Evolutionary conservation across 2,329 filamentous ascomycete genomes (phyloP).

Genomic region (Trematosphaeria pertusa): DNA sequence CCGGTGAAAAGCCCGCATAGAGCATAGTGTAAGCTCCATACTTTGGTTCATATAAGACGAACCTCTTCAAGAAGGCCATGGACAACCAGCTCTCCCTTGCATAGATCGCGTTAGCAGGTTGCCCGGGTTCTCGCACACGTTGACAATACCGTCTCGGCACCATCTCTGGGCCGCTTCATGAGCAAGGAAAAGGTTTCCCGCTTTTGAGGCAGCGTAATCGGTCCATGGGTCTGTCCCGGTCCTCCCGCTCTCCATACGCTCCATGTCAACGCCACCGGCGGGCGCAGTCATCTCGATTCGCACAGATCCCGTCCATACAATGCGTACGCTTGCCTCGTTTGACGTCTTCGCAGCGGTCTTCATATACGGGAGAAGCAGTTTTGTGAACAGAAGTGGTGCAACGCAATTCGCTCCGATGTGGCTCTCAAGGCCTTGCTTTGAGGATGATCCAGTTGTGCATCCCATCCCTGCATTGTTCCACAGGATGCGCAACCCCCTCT

Average conservation of each 20-base stretch:
- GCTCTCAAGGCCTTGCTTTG: constrained; percentile 18
- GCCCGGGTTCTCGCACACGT: constrained; percentile 46
- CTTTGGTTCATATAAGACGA: constrained; percentile 10
- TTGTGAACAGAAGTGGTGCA: constrained; percentile 46
- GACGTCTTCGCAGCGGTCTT: constrained; percentile 27
- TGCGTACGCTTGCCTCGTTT: constrained; percentile 30
- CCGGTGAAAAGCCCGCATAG: constrained; percentile 10
- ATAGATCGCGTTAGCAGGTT: constrained; percentile 44
- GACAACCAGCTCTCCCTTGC: neutral
- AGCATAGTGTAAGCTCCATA: constrained; percentile 15
- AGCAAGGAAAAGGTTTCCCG: constrained; percentile 20
- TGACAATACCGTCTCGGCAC: constrained; percentile 19
- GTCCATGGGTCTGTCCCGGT: neutral
- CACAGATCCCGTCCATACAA: constrained; percentile 39
- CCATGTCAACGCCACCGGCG: constrained; percentile 16
- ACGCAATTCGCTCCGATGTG: constrained; percentile 49
- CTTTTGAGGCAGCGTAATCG: constrained; percentile 24
- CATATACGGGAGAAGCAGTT: constrained; percentile 43
- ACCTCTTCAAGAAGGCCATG: constrained; percentile 3
- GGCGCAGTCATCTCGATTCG: constrained; percentile 10
- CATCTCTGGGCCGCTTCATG: constrained; percentile 15
- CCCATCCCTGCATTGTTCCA: constrained; percentile 39
- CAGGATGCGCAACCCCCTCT: constrained; percentile 51
- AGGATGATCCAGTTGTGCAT: constrained; percentile 18
- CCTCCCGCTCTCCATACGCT: neutral